These are phyloP conservation scores for Pyrus betulifolia DNA, from an alignment of 306 rosid species.

Conservation along the genomic window DNA sequence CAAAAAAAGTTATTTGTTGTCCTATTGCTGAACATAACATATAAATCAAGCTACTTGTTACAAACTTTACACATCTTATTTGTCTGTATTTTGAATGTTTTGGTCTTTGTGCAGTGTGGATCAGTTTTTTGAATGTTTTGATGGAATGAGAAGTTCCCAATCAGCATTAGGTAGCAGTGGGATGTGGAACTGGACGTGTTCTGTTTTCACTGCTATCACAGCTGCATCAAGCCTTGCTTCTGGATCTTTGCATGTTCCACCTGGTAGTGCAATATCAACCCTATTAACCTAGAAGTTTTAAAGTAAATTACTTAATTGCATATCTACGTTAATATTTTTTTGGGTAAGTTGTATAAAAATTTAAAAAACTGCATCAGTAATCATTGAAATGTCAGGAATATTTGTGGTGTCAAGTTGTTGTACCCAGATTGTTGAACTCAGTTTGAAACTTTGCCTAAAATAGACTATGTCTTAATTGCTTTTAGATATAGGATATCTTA, in stretches of 20 bases:
- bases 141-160: constrained; percentile 89
- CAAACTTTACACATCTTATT: not conserved
- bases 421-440: not conserved
- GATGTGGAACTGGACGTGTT: constrained; percentile 92
- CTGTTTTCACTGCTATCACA: constrained; percentile 91
- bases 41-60: not conserved
- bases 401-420: not conserved
- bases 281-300: not conserved
- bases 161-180: constrained; percentile 86
- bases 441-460: constrained; percentile 1
- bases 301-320: not conserved
- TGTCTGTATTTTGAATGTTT: not conserved
- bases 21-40: not conserved
- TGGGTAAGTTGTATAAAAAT: not conserved
- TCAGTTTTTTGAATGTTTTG: constrained; percentile 93
- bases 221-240: constrained; percentile 97
- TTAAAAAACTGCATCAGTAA: not conserved
- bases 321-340: not conserved
- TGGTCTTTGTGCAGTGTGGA: constrained; percentile 70
- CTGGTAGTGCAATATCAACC: constrained; percentile 45
- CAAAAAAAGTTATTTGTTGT: not conserved
- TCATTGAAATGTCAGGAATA: not conserved
- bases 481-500: not conserved
- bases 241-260: constrained; percentile 67
- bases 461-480: not conserved